Percentiles rank a stretch among this genome's conserved stretches.
Evolutionary conservation across 352 stramenopile species (phyloP).

Genomic region (Phytophthora pisi): DNA sequence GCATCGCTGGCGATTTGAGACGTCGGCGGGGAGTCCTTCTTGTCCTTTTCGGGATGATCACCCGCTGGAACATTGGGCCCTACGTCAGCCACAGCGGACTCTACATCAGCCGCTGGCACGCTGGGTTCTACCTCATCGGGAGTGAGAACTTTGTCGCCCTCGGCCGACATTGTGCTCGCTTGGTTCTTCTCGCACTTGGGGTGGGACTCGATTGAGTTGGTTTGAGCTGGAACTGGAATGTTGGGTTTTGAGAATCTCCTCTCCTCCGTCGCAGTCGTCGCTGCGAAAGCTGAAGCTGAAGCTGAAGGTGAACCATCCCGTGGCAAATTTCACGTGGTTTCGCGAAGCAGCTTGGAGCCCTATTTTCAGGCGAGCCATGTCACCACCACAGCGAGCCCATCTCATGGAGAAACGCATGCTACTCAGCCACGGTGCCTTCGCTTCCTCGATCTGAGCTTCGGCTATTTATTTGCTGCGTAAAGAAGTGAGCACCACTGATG

Average conservation of each 20-base stretch:
- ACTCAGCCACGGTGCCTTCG: neutral
- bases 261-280: conserved; percentile 3
- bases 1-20: conserved; percentile 1
- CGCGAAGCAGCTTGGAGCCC: neutral
- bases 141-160: conserved; percentile 13
- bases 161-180: conserved; percentile 16
- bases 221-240: conserved; percentile 9
- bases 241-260: conserved; percentile 16
- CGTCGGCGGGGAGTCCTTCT: neutral
- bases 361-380: conserved; percentile 22
- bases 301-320: conserved; percentile 5
- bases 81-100: too few species aligned
- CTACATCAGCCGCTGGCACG: neutral
- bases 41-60: neutral
- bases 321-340: conserved; percentile 18
- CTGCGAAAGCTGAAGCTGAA: neutral
- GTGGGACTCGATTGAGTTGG: conserved; percentile 1
- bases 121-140: conserved; percentile 17
- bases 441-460: neutral
- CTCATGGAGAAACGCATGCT: conserved; percentile 12
- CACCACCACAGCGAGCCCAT: neutral
- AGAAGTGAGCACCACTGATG: conserved; percentile 17
- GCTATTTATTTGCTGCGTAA: conserved; percentile 28
- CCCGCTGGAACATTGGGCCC: conserved; percentile 3
- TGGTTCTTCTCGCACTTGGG: neutral